Evolutionary conservation across 441 rosid species (phyloP).

Genomic region (Arabidopsis lyrata): DNA sequence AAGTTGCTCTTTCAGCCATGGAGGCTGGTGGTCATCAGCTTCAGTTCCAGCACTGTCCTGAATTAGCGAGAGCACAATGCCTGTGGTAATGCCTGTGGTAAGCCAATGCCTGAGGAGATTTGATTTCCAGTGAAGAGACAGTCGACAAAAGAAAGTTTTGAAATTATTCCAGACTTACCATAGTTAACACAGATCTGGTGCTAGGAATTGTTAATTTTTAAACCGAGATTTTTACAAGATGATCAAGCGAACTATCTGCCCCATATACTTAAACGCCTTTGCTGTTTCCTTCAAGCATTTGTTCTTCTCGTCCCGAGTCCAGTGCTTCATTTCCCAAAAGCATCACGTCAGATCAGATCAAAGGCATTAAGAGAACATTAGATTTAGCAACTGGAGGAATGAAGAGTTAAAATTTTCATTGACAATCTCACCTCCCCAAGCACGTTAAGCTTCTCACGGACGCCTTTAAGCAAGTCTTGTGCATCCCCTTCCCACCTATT

Average conservation of each 20-base stretch:
- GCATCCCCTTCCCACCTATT: constrained; percentile 69
- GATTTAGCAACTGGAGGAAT: constrained; percentile 1
- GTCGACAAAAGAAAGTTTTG: not conserved
- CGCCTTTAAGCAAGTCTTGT: constrained; percentile 62
- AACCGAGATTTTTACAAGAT: constrained; percentile 43
- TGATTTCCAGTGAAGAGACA: not conserved
- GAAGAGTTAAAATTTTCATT: constrained; percentile 24
- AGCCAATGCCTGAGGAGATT: not conserved
- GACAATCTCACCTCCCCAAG: constrained; percentile 73
- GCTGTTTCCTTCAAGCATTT: constrained; percentile 84
- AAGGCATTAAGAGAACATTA: constrained; percentile 22
- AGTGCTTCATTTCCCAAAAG: constrained; percentile 61
- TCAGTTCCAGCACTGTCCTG: not conserved
- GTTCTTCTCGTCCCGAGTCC: constrained; percentile 81
- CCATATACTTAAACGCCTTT: constrained; percentile 74
- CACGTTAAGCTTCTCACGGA: constrained; percentile 78
- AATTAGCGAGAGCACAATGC: not conserved
- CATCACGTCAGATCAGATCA: constrained; percentile 23
- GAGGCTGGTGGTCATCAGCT: constrained; percentile 1
- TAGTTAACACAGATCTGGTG: not conserved
- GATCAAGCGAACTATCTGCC: constrained; percentile 85
- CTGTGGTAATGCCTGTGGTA: not conserved
- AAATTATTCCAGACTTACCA: not conserved
- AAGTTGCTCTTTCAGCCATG: constrained; percentile 2
- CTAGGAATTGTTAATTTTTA: not conserved